Conservation (phyloP, 805 yeast species). For the Kazachstania kunashirensis region DNA sequence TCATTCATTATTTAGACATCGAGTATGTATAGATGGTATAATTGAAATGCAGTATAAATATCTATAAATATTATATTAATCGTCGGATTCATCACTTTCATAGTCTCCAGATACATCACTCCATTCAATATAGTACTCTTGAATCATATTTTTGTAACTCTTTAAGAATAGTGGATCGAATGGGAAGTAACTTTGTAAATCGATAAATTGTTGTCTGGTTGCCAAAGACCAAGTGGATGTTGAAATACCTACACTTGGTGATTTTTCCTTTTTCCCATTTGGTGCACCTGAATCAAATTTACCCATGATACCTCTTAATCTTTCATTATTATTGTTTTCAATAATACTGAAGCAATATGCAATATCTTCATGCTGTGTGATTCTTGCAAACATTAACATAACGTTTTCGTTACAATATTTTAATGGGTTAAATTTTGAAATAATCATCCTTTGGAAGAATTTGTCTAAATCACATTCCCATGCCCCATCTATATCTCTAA, state of each 20-base stretch:
- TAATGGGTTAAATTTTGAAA: conserved; percentile 86
- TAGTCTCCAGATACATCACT: conserved; percentile 57
- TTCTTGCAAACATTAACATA: conserved; percentile 83
- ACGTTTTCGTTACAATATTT: conserved; percentile 91
- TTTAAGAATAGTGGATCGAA: conserved; percentile 83
- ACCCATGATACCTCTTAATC: conserved; percentile 35
- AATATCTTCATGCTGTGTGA: conserved; percentile 80
- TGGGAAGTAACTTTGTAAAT: conserved; percentile 91
- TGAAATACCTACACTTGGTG: conserved; percentile 15
- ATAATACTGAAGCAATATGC: conserved; percentile 91
- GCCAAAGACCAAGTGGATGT: conserved; percentile 34
- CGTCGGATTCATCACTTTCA: conserved; percentile 40
- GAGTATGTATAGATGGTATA: no score
- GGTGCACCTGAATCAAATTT: conserved; percentile 4
- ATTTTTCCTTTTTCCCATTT: conserved; percentile 11
- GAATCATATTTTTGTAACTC: conserved; percentile 44
- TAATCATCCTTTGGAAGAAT: conserved; percentile 75
- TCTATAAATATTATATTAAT: conserved; percentile 9
- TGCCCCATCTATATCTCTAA: conserved; percentile 36
- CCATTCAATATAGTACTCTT: conserved; percentile 71
- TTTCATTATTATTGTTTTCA: conserved; percentile 66
- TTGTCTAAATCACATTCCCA: conserved; percentile 82
- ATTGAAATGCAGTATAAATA: no score
- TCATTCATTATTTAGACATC: no score
- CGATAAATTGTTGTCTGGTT: conserved; percentile 73